Percentiles rank a stretch among this genome's conserved stretches.
phyloP scores from a whole-genome alignment of 2,329 filamentous ascomycete species.

The Ophiostoma tasmaniense region DNA sequence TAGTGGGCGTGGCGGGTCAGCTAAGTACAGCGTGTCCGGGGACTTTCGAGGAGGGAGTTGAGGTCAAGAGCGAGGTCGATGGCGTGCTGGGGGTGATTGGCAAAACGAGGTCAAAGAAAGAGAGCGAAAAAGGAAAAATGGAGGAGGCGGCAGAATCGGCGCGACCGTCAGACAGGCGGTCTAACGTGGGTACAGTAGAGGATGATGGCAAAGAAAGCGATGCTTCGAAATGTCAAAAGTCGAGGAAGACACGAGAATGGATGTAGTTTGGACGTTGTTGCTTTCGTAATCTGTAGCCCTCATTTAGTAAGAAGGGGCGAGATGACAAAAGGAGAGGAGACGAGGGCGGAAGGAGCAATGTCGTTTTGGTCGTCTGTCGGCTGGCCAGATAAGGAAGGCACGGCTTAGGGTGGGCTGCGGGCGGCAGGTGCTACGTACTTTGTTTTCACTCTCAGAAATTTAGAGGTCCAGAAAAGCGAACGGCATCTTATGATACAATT shows the following conservation, averaged over 20 bases:
- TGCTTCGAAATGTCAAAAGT: not conserved
- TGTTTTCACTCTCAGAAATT: no score
- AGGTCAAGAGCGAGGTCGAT: conserved; percentile 18
- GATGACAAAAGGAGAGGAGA: conserved; percentile 1
- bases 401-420: conserved; percentile 3
- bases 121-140: not conserved
- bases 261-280: not conserved
- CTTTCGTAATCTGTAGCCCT: not conserved
- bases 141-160: conserved; percentile 11
- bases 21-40: not conserved
- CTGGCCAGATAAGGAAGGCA: conserved; percentile 13
- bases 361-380: not conserved
- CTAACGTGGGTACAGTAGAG: not conserved
- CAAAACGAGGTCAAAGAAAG: conserved; percentile 4
- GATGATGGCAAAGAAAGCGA: not conserved
- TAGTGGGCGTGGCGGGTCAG: conserved; percentile 2
- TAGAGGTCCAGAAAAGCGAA: not conserved
- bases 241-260: not conserved
- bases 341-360: not conserved
- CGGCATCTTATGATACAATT: not conserved
- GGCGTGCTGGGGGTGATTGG: conserved; percentile 19
- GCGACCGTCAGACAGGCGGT: conserved; percentile 1
- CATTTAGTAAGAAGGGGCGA: not conserved
- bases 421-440: not conserved
- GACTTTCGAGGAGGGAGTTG: conserved; percentile 5